Evolutionary conservation across 2,329 filamentous ascomycete species (phyloP).

Genomic region (Zymoseptoria tritici): DNA sequence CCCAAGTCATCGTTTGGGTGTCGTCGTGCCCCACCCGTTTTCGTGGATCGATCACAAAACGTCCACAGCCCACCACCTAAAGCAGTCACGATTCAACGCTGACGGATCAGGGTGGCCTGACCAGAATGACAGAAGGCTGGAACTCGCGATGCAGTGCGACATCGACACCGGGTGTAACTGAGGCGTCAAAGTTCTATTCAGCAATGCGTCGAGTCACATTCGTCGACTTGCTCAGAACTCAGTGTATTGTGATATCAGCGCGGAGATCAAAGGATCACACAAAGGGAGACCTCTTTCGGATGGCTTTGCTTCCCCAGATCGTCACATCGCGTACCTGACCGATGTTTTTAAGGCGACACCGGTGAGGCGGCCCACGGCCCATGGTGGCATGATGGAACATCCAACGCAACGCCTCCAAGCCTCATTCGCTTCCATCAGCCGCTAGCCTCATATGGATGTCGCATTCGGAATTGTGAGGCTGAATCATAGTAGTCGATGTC

Average conservation of each 20-base stretch:
- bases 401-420: neutral
- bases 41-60: neutral
- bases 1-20: no score
- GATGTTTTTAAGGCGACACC: no score
- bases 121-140: neutral
- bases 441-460: neutral
- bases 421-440: neutral
- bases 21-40: no score
- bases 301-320: no score
- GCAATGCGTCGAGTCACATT: neutral
- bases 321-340: no score
- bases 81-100: neutral
- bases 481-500: neutral
- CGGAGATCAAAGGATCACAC: no score
- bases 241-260: neutral
- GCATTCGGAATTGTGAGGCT: neutral
- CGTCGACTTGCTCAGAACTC: neutral
- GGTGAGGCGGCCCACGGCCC: no score
- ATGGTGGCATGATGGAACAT: no score
- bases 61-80: neutral
- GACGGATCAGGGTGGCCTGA: neutral
- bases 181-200: neutral
- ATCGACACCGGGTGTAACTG: neutral
- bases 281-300: no score
- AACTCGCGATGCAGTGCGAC: neutral